Evolutionary conservation across 352 stramenopile species (phyloP).

Genomic region (Salisapilia sapeloensis): DNA sequence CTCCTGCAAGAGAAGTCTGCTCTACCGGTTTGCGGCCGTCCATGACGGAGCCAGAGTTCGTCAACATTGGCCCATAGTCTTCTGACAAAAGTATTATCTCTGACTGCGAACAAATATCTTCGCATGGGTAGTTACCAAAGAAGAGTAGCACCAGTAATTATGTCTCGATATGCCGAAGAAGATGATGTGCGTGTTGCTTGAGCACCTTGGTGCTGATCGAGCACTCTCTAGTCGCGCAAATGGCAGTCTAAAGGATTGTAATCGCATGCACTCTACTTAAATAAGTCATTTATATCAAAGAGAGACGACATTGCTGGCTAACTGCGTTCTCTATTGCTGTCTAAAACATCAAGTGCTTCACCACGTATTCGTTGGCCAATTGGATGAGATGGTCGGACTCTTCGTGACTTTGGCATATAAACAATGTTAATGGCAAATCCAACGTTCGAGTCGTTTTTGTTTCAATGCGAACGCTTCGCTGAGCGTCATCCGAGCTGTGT

Average conservation of each 20-base stretch:
- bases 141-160: too few relatives aligned
- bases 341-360: constrained; percentile 22
- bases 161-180: too few relatives aligned
- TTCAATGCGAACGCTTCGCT: constrained; percentile 64
- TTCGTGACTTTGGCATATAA: constrained; percentile 42
- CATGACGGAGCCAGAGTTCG: too few relatives aligned
- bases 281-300: constrained; percentile 22
- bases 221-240: constrained; percentile 51
- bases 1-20: too few relatives aligned
- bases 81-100: too few relatives aligned
- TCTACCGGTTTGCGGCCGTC: too few relatives aligned
- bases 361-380: constrained; percentile 21
- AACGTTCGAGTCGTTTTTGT: constrained; percentile 62
- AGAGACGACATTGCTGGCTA: constrained; percentile 10
- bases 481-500: constrained; percentile 72
- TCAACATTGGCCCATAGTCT: too few relatives aligned
- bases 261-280: constrained; percentile 8
- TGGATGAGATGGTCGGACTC: constrained; percentile 30
- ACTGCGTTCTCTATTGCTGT: constrained; percentile 2
- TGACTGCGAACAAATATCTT: too few relatives aligned
- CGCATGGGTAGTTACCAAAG: too few relatives aligned
- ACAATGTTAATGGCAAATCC: constrained; percentile 71
- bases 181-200: constrained; percentile 28
- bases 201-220: constrained; percentile 39
- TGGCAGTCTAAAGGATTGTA: constrained; percentile 28